phyloP scores from a whole-genome alignment of 1,284 basidiomycete species.

The Wallemia ichthyophaga region DNA sequence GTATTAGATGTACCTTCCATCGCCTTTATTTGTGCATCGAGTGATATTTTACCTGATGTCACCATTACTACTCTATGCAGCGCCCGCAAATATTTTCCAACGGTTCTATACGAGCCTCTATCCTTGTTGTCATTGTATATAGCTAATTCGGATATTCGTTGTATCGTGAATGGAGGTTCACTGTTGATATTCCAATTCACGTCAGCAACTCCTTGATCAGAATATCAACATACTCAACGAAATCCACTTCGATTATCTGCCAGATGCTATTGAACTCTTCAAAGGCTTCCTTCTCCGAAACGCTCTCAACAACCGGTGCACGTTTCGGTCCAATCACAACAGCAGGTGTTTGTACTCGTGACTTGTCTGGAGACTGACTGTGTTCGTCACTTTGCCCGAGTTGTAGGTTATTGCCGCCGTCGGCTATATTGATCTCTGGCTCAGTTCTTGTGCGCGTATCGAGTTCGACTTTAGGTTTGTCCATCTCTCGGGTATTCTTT shows the following conservation, averaged over 20 bases:
- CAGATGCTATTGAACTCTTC: neutral
- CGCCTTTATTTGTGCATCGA: conserved; percentile 2
- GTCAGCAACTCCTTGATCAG: neutral
- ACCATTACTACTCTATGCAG: conserved; percentile 59
- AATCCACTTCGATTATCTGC: neutral
- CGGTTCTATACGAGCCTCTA: conserved; percentile 34
- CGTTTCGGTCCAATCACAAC: neutral
- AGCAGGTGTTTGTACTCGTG: neutral
- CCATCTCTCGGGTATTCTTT: neutral
- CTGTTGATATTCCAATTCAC: conserved; percentile 12
- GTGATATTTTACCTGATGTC: conserved; percentile 23
- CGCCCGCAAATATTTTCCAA: conserved; percentile 73
- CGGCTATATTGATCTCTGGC: neutral
- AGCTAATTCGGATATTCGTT: conserved; percentile 64
- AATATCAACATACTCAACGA: neutral
- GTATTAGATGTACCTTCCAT: neutral
- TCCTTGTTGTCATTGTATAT: conserved; percentile 21
- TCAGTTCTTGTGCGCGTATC: neutral
- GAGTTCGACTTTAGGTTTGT: neutral
- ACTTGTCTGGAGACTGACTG: neutral
- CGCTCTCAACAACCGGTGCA: neutral
- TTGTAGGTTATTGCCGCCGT: neutral
- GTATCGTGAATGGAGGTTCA: conserved; percentile 66
- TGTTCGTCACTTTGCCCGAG: neutral
- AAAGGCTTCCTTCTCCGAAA: neutral